Evolutionary conservation across 805 yeast genomes (phyloP).

Genomic region (Dipodascus albidus): DNA sequence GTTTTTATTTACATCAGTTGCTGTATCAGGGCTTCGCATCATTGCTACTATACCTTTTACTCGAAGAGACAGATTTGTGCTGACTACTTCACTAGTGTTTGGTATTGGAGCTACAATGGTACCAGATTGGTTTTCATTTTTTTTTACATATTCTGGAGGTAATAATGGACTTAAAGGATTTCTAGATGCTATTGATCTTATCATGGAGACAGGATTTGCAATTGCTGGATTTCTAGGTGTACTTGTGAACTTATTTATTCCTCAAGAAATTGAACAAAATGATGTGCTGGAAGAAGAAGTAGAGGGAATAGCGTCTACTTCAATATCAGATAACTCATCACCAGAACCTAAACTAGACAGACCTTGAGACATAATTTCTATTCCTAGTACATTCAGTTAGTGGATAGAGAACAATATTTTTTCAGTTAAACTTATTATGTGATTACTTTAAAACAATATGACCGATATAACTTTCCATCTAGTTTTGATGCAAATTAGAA

Average conservation of each 20-base stretch:
- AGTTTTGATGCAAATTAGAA: no score
- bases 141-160: constrained; percentile 56
- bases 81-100: constrained; percentile 51
- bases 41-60: constrained; percentile 44
- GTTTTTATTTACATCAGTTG: constrained; percentile 63
- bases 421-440: no score
- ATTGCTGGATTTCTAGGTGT: constrained; percentile 56
- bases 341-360: no score
- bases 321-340: no score
- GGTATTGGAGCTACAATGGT: constrained; percentile 61
- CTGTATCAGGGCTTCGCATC: constrained; percentile 61
- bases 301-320: background rate
- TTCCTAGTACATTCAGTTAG: no score
- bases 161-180: constrained; percentile 49
- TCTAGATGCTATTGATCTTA: constrained; percentile 53
- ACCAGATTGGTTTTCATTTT: constrained; percentile 49
- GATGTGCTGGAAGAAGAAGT: constrained; percentile 3
- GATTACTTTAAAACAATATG: no score
- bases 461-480: no score
- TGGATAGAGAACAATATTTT: no score
- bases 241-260: constrained; percentile 48
- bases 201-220: constrained; percentile 70
- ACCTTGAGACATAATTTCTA: no score
- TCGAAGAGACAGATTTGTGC: constrained; percentile 61
- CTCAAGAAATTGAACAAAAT: constrained; percentile 34